Percentiles rank a stretch among this genome's conserved stretches.
Evolutionary conservation across 108 stramenopile genomes (phyloP).

Genomic region (Cyclostephanos tholiformis): DNA sequence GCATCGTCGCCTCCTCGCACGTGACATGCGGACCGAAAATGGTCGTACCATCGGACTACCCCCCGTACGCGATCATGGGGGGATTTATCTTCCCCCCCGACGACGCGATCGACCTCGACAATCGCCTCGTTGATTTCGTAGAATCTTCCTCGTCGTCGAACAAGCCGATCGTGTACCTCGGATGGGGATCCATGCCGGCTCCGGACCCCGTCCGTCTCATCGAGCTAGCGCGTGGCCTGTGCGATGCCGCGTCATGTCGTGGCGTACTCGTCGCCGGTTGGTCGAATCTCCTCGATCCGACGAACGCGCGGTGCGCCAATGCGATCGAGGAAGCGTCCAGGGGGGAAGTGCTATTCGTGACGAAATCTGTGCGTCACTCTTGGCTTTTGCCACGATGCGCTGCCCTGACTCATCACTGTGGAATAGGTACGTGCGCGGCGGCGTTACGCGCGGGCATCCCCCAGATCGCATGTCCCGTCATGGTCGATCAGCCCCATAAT

Average conservation of each 20-base stretch:
- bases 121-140: not conserved
- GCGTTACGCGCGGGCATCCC: slow-evolving; percentile 37
- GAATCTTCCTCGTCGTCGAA: not conserved
- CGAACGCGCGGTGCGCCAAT: not conserved
- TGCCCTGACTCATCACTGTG: slow-evolving; percentile 33
- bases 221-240: not conserved
- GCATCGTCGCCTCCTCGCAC: not conserved
- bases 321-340: not conserved
- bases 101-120: not conserved
- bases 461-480: slow-evolving; percentile 35
- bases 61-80: not conserved
- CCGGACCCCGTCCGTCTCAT: not conserved
- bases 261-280: slow-evolving; percentile 4
- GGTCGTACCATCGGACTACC: not conserved
- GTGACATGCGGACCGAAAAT: not conserved
- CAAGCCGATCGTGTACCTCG: slow-evolving; percentile 21
- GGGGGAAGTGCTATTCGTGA: slow-evolving; percentile 8
- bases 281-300: not conserved
- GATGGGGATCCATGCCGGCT: slow-evolving; percentile 36
- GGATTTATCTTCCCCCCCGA: slow-evolving; percentile 2
- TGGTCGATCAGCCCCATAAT: slow-evolving; percentile 43
- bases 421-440: slow-evolving; percentile 36
- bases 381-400: slow-evolving; percentile 27
- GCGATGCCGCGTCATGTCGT: not conserved
- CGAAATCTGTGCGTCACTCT: slow-evolving; percentile 24